Evolutionary conservation across 345 rosid genomes (phyloP), one percentile per base, ranked within the genome.

Genomic region (Heritiera fomes): DNA sequence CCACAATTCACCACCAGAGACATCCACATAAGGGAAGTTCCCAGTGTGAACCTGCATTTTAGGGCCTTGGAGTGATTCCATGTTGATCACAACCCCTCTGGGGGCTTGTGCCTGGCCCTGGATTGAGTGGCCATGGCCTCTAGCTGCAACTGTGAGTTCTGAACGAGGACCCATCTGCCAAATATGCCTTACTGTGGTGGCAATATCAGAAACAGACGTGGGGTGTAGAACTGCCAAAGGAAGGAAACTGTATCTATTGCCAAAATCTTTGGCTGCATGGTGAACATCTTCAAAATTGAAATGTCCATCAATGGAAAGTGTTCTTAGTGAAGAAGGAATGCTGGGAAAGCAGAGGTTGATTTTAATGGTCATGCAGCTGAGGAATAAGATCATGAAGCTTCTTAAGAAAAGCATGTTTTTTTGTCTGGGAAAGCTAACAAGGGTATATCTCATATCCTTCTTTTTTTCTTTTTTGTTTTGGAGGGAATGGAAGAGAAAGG

Each of bases 1-100:
- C 99, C 99, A 96, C 71, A 96, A 77, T 75, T 91, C 95, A 68
- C 93, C 97, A n/a, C 93, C 99, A 8, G 93, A 89, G 60, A 92
- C 99, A 70, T 94, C 98, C 23, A 90, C 93, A 58, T 84, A 88
- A 1, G 91, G 91, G 76, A 60, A 81, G 47, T 81, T 84, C 75
- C 87, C 91, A 15, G 76, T 47, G 75, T 87, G 83, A 75, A 91
- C 77, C 71, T 85, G 82, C 84, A 87, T 86, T 84, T 85, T 76
- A 45, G 78, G 85, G 66, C 82, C 75, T 75, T 87, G 85, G 38
- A 92, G 91, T 45, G 88, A 87, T 85, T 87, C 88, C 99, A 93
- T 95, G 83, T 89, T 91, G 79, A 95, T 86, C 63, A 95, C 96
- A 58, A 95, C 84, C 28, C 99, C 99, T 58, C 75, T 78, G 60